Conservation (phyloP, 2,329 filamentous ascomycete species). For the Trichophyton equinum region DNA sequence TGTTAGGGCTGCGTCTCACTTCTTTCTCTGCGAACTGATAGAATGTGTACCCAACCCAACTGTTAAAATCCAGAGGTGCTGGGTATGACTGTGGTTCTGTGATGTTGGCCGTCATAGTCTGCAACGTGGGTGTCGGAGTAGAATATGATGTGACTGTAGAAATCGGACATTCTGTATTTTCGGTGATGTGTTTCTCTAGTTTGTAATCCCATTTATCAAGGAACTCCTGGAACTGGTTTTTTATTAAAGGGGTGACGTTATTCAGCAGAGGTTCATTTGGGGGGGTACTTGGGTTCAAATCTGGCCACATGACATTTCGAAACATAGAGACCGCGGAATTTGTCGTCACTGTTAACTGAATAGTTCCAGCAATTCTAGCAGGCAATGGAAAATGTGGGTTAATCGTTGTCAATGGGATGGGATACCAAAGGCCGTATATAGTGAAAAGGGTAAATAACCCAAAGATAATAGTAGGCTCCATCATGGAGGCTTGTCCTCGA, state of each 20-base stretch:
- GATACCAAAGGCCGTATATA: conserved; percentile 15
- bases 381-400: conserved; percentile 12
- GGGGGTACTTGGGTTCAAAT: not conserved
- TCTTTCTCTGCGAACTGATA: conserved; percentile 3
- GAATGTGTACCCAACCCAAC: conserved; percentile 6
- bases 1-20: conserved; percentile 4
- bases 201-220: not conserved
- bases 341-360: conserved; percentile 15
- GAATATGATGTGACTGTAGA: not conserved
- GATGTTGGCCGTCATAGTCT: not conserved
- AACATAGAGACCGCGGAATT: conserved; percentile 5
- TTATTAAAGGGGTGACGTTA: not conserved
- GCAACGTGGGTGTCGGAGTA: not conserved
- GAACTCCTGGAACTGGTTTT: not conserved
- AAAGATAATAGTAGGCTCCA: not conserved
- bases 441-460: conserved; percentile 10
- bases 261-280: not conserved
- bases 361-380: conserved; percentile 14
- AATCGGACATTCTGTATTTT: not conserved
- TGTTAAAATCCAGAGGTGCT: conserved; percentile 3
- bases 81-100: not conserved
- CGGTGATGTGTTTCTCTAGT: not conserved
- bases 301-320: not conserved
- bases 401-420: conserved; percentile 16
- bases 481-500: not conserved